These are phyloP conservation scores for Thielaviopsis ethacetica DNA, from an alignment of 2,329 filamentous ascomycete genomes.

Conservation along the genomic window DNA sequence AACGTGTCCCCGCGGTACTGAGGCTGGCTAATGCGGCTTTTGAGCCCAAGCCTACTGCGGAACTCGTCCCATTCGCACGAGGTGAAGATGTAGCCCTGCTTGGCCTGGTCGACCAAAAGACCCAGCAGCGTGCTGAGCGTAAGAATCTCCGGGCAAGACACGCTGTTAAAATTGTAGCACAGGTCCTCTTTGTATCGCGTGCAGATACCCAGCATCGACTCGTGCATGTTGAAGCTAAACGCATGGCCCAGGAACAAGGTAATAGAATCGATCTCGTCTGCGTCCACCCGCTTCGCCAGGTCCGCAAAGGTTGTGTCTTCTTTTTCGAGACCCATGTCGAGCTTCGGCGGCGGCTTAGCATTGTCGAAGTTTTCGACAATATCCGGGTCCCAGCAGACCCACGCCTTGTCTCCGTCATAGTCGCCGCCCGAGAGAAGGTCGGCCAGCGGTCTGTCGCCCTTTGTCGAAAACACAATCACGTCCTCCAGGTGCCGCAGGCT, in stretches of 20 bases:
- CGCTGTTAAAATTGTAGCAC: conserved; percentile 40
- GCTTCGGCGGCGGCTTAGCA: conserved; percentile 22
- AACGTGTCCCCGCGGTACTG: conserved; percentile 27
- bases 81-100: conserved; percentile 36
- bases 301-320: conserved; percentile 26
- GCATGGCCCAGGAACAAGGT: conserved; percentile 33
- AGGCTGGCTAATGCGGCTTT: conserved; percentile 20
- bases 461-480: conserved; percentile 59
- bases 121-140: conserved; percentile 35
- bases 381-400: conserved; percentile 56
- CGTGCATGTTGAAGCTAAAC: conserved; percentile 41
- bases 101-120: conserved; percentile 39
- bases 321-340: conserved; percentile 4
- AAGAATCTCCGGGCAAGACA: conserved; percentile 28
- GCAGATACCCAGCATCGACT: conserved; percentile 42
- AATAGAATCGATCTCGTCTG: conserved; percentile 19
- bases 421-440: conserved; percentile 62
- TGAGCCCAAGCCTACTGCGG: conserved; percentile 12
- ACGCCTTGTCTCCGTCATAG: conserved; percentile 66
- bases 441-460: conserved; percentile 46
- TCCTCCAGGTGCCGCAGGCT: conserved; percentile 55
- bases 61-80: conserved; percentile 25
- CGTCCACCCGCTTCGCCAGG: conserved; percentile 22
- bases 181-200: conserved; percentile 48
- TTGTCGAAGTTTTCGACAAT: conserved; percentile 54